phyloP scores from a whole-genome alignment of 768 basidiomycete genomes.

The Termitomyces bulborhizus region DNA sequence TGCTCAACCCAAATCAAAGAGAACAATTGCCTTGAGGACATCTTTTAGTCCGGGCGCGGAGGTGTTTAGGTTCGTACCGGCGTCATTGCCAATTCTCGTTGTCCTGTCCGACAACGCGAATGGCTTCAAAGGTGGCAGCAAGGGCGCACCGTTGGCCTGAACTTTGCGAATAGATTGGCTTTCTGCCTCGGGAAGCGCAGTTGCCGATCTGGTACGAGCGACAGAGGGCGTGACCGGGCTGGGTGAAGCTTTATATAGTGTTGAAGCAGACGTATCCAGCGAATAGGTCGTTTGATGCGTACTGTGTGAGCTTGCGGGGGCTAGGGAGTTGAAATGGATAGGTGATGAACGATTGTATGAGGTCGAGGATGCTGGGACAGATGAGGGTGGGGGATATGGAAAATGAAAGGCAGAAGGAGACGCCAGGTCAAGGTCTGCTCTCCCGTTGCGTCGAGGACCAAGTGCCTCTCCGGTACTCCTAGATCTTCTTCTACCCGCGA shows the following conservation, averaged over 20 bases:
- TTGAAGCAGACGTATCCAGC: conserved; percentile 37
- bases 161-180: conserved; percentile 7
- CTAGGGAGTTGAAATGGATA: conserved; percentile 23
- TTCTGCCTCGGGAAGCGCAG: conserved; percentile 27
- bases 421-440: conserved; percentile 22
- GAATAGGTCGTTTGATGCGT: conserved; percentile 55
- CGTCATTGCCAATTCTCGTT: conserved; percentile 44
- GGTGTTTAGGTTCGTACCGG: conserved; percentile 26
- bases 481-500: conserved; percentile 33
- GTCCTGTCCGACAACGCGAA: conserved; percentile 35
- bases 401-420: conserved; percentile 39
- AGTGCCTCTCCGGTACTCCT: conserved; percentile 32
- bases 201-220: conserved; percentile 36
- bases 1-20: neutral
- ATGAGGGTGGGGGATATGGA: conserved; percentile 21
- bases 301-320: conserved; percentile 21
- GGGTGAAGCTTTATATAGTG: conserved; percentile 17
- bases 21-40: conserved; percentile 53
- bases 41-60: conserved; percentile 62
- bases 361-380: conserved; percentile 13
- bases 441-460: conserved; percentile 6
- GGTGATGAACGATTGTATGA: conserved; percentile 23
- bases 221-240: conserved; percentile 26
- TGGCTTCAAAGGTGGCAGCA: conserved; percentile 39
- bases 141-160: conserved; percentile 14